phyloP scores from a whole-genome alignment of 805 yeast species.

The Starmerella riodocensis region DNA sequence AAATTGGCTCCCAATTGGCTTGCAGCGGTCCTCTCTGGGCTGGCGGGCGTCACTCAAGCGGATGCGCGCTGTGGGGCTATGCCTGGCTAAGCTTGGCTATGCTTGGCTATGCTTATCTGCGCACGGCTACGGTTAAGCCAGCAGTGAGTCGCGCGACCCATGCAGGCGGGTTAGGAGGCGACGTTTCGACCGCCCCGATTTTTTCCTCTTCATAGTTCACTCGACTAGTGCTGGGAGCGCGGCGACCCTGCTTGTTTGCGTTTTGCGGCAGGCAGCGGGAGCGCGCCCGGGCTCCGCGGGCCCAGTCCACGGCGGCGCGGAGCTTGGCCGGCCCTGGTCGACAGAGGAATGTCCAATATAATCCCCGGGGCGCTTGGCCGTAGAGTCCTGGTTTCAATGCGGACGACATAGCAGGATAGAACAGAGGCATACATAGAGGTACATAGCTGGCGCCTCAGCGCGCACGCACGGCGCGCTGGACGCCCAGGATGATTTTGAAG shows the following conservation, averaged over 20 bases:
- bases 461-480: conserved; percentile 11
- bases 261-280: conserved; percentile 7
- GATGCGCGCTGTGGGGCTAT: too few relatives aligned
- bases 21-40: too few relatives aligned
- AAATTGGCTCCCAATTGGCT: too few relatives aligned
- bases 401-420: conserved; percentile 18
- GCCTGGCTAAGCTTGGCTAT: too few relatives aligned
- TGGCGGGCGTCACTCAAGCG: too few relatives aligned
- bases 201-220: neutral
- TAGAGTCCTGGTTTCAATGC: conserved; percentile 23
- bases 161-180: too few relatives aligned
- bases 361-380: conserved; percentile 22
- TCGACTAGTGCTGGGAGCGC: conserved; percentile 4
- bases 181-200: neutral
- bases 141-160: too few relatives aligned
- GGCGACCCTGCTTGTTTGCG: conserved; percentile 4
- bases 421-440: too few relatives aligned
- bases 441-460: neutral
- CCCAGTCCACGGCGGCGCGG: neutral
- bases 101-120: too few relatives aligned
- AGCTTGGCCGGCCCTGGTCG: conserved; percentile 9
- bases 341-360: conserved; percentile 22
- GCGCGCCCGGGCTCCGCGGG: neutral
- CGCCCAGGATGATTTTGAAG: conserved; percentile 19
- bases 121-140: too few relatives aligned